Evolutionary conservation across 2,329 filamentous ascomycete species (phyloP), one percentile per base, ranked within the genome.

Genomic region (Talaromyces pinophilus): DNA sequence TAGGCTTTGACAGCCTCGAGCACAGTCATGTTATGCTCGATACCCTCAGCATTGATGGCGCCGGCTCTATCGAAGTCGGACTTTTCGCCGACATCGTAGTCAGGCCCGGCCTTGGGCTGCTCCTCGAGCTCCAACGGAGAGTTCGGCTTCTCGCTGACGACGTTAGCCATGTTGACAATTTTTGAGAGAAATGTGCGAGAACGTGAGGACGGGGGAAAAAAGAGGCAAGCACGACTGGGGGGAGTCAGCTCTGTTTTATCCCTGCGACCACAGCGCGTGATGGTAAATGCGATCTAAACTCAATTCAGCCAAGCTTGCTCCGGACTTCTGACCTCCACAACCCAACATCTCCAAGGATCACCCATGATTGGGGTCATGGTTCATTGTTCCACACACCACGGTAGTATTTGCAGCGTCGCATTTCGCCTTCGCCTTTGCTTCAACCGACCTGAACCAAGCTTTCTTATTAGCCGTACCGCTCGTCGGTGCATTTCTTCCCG

Each of bases 41-140:
- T 73, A 68, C 81, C 82, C 77, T 89, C 87, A 13, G 85, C 87
- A 68, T 86, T 83, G 71, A 87, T 83, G 69, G 86, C 86, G 70
- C 79, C 84, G 5, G 79, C 76, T 78, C 83, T 84, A 81, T 80
- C 82, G 65, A 81, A 78, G 69, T 77, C 71, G 67, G 75, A 68
- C 64, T 83, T 81, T 67, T 80, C 77, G 69, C 69, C 69, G 44
- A 68, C 69, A 73, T 78, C 73, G 71, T 79, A 76, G 68, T 72
- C 67, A 71, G 71, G 73, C 46, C 68, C 73, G 61, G 66, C 69
- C 55, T 66, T 71, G 67, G 71, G 69, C 66, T 75, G 74, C 59
- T 68, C 72, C 75, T 78, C 75, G 69, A 78, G 64, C 75, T 78
- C 76, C 67, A 55, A 64, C 46, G 69, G 68, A 38, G 70, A 66